Percentiles rank a stretch among this genome's conserved stretches.
Conservation (phyloP, 2,329 filamentous ascomycete genomes). For the Colletotrichum sansevieriae region DNA sequence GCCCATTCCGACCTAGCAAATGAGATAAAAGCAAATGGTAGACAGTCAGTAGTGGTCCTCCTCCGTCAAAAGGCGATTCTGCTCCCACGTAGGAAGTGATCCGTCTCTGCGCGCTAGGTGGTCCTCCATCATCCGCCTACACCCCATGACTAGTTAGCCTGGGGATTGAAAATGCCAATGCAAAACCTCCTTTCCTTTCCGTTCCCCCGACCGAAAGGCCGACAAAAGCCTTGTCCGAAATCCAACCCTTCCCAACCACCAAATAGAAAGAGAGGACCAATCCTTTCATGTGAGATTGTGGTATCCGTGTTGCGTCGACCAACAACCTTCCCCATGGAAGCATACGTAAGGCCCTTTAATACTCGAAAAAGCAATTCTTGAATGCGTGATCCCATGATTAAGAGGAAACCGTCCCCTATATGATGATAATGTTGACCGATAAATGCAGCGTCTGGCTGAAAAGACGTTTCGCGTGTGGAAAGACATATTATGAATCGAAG, state of each 20-base stretch:
- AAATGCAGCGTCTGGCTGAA: slow-evolving; percentile 16
- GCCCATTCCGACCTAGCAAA: not conserved
- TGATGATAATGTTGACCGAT: slow-evolving; percentile 26
- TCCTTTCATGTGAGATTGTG: slow-evolving; percentile 24
- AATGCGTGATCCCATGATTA: slow-evolving; percentile 36
- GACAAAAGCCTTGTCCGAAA: slow-evolving; percentile 15
- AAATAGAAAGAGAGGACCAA: slow-evolving; percentile 11
- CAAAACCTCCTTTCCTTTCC: slow-evolving; percentile 13
- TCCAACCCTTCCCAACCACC: slow-evolving; percentile 11
- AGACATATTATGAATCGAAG: slow-evolving; percentile 23
- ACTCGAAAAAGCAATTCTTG: slow-evolving; percentile 28
- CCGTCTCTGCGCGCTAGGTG: not conserved
- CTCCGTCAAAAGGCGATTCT: not conserved
- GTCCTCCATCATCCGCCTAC: slow-evolving; percentile 2
- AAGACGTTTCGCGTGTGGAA: slow-evolving; percentile 18
- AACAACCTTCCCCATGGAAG: slow-evolving; percentile 41
- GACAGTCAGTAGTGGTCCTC: slow-evolving; percentile 7
- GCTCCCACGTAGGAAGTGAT: too few species aligned
- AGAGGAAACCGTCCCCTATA: slow-evolving; percentile 17
- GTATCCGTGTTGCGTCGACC: slow-evolving; percentile 33
- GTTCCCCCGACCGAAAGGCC: not conserved
- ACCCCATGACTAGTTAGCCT: slow-evolving; percentile 15
- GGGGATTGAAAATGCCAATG: slow-evolving; percentile 23
- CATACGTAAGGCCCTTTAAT: slow-evolving; percentile 28
- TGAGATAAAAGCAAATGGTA: slow-evolving; percentile 17